A percentile compares a stretch with the other conserved stretches of the same genome.
Evolutionary conservation across 768 basidiomycete species (phyloP).

Genomic region (Tricholoma hemisulphureum): DNA sequence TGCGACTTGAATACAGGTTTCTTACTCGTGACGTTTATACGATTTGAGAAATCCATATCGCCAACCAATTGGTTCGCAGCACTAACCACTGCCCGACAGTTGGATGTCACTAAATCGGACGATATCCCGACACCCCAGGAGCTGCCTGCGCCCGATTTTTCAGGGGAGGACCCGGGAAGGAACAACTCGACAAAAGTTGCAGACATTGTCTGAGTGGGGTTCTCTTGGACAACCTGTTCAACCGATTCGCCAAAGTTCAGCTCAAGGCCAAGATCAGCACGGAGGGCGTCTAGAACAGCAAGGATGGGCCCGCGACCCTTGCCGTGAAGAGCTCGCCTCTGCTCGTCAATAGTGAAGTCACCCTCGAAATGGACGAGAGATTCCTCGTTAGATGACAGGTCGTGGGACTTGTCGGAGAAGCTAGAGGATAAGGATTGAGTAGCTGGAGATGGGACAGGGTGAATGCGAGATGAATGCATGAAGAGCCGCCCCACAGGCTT

Average conservation of each 20-base stretch:
- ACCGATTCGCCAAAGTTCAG: slow-evolving; percentile 70
- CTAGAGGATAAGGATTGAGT: slow-evolving; percentile 37
- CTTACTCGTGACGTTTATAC: no score
- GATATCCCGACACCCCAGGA: slow-evolving; percentile 79
- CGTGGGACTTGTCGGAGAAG: slow-evolving; percentile 51
- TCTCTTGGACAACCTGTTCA: slow-evolving; percentile 57
- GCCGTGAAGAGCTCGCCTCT: slow-evolving; percentile 63
- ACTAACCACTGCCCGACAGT: slow-evolving; percentile 72
- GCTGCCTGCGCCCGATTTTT: slow-evolving; percentile 47
- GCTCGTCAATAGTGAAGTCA: slow-evolving; percentile 65
- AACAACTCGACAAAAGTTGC: slow-evolving; percentile 79
- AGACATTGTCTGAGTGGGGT: slow-evolving; percentile 42
- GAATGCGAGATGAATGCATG: slow-evolving; percentile 60
- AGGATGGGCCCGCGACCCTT: slow-evolving; percentile 78
- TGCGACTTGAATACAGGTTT: slow-evolving; percentile 20
- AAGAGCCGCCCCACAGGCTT: slow-evolving; percentile 65
- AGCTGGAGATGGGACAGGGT: slow-evolving; percentile 40
- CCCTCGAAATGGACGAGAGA: slow-evolving; percentile 56
- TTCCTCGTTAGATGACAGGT: slow-evolving; percentile 9
- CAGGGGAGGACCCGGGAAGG: slow-evolving; percentile 44
- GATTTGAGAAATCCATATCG: slow-evolving; percentile 44
- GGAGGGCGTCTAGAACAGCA: slow-evolving; percentile 73
- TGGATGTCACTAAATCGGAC: slow-evolving; percentile 66
- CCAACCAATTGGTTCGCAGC: slow-evolving; percentile 65
- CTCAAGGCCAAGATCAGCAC: slow-evolving; percentile 59